Evolutionary conservation across 192 early-diverging fungal species (phyloP).

Genomic region (Coemansia sp.): DNA sequence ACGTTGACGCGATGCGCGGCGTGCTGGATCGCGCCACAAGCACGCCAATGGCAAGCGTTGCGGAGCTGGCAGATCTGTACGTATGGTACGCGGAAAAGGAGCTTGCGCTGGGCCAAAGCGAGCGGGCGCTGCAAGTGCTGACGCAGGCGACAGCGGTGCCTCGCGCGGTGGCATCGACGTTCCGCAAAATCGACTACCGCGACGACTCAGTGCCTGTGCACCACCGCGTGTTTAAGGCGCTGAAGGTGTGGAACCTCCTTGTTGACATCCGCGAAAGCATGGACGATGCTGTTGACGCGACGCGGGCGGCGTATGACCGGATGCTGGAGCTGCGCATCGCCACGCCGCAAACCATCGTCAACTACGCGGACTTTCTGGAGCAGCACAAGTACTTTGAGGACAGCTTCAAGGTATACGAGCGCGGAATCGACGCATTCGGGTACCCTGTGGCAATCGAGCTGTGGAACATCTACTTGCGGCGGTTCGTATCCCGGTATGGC

Average conservation of each 20-base stretch:
- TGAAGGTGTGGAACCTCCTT: constrained; percentile 89
- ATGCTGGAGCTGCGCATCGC: constrained; percentile 94
- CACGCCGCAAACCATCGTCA: constrained; percentile 93
- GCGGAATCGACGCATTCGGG: constrained; percentile 93
- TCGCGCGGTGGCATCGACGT: constrained; percentile 20
- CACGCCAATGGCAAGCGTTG: constrained; percentile 76
- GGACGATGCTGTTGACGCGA: constrained; percentile 70
- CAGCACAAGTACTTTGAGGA: constrained; percentile 92
- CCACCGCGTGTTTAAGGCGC: constrained; percentile 79
- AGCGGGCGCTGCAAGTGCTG: constrained; percentile 79
- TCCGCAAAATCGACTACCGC: constrained; percentile 60
- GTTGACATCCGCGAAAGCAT: constrained; percentile 94
- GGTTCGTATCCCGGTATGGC: constrained; percentile 84
- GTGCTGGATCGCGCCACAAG: constrained; percentile 75
- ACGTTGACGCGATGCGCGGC: constrained; percentile 57
- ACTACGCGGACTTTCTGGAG: constrained; percentile 89
- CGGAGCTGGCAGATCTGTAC: constrained; percentile 87
- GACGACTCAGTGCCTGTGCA: constrained; percentile 81
- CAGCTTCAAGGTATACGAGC: constrained; percentile 92
- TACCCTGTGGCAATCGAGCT: constrained; percentile 96
- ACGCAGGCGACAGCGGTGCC: constrained; percentile 75
- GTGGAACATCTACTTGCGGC: constrained; percentile 92
- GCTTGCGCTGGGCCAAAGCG: constrained; percentile 61
- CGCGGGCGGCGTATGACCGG: constrained; percentile 82
- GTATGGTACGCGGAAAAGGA: constrained; percentile 92